Evolutionary conservation across 139 green algal species (phyloP), one percentile per base, ranked within the genome.

Genomic region (Micractinium conductrix): DNA sequence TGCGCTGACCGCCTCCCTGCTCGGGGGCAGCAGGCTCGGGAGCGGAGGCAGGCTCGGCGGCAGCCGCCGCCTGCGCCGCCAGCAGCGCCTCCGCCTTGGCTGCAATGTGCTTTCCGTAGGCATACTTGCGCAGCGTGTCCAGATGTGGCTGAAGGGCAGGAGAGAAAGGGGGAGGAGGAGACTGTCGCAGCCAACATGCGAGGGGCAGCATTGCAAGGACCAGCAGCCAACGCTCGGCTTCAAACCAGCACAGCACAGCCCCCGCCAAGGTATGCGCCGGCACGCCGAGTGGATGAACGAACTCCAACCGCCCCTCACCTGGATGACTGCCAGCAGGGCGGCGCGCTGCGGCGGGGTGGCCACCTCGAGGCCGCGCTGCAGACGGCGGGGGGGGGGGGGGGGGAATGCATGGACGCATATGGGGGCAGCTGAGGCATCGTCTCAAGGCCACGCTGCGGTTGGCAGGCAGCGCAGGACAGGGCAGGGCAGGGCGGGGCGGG

Each of bases 81-180:
- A 96, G 80, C 72, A 97, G 87, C 81, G 94, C 98, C 91, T 98
- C 95, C 44, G 98, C 91, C 17, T 95, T 92, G 28, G 91, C 89
- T 9, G 96, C 93, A 55, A 99, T 98, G 94, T 99, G 96, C 89
- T 98, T 98, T 79, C 96, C 96, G 69, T 98, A 99, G 4, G 92
- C 94, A 68, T 86, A 95, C 79, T 92, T 95, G 86, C 96, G 95
- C 26, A 99, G 88, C 4, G 76, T 79, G 26, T 94, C 88, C 83
- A 98, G 88, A 72, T 97, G 92, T n/a, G 87, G 81, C 22, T 90
- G 80, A 37, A 90, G 84, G 30, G 48, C 48, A 58, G 12, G n/a
- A 58, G 48, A 58, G 14, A 58, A 62, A 62, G 26, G 53, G 6
- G 2, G 53, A 16, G 53, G 53, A 28, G 53, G 19, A 22, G 53